Conservation (phyloP, 129 eudicot species). For the Pulicaria dysenterica region DNA sequence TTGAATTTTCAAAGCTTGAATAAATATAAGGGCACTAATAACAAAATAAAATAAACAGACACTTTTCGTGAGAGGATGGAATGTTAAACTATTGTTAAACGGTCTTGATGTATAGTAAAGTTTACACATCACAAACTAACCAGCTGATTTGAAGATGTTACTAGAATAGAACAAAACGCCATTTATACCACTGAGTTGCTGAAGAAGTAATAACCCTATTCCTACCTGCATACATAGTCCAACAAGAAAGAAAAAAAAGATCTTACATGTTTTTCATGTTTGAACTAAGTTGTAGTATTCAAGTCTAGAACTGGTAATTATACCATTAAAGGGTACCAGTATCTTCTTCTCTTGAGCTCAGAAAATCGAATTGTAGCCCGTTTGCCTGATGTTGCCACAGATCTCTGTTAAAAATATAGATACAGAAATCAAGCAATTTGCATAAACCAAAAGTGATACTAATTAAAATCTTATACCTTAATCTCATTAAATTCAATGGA, state of each 20-base stretch:
- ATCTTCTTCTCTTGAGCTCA: conserved; percentile 64
- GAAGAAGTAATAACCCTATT: conserved; percentile 77
- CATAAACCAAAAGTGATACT: background rate
- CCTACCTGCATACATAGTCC: conserved; percentile 58
- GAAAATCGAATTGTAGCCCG: conserved; percentile 58
- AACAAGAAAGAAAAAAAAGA: background rate
- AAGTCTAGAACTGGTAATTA: conserved; percentile 5
- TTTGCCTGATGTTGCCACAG: conserved; percentile 67
- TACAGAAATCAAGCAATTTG: conserved; percentile 10
- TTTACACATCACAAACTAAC: conserved; percentile 44
- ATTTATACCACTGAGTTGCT: conserved; percentile 85
- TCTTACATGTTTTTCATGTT: background rate
- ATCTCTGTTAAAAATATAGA: conserved; percentile 47
- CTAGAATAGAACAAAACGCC: conserved; percentile 83
- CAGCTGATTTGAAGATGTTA: conserved; percentile 70
- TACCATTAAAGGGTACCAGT: conserved; percentile 89
- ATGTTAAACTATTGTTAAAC: background rate
- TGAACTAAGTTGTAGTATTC: background rate
- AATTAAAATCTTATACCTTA: conserved; percentile 48
- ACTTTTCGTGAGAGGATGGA: background rate
- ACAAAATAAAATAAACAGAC: too few relatives aligned
- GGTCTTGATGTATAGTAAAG: background rate
- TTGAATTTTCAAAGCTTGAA: background rate
- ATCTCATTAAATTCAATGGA: conserved; percentile 67
- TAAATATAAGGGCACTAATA: background rate